Evolutionary conservation across 768 basidiomycete species (phyloP), one percentile per base, ranked within the genome.

Genomic region (Cantharellus anzutake): DNA sequence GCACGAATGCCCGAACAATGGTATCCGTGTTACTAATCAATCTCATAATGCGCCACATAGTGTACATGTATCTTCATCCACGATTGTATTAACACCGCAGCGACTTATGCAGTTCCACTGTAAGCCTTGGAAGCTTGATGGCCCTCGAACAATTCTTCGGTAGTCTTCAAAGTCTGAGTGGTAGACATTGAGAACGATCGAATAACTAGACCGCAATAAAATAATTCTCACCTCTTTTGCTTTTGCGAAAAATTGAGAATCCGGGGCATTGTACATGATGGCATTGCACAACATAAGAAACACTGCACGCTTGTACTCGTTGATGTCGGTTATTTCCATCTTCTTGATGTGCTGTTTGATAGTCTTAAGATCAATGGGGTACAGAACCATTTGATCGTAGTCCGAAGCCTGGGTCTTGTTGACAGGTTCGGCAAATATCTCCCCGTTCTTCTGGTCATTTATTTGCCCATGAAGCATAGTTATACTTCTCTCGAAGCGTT

Each of bases 241-340:
- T 87, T 93, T 94, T 58, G 75, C 76, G 63, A 83, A 81, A n/a
- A 94, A 83, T 67, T 89, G 86, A 14, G 84, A 86, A 3, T 80
- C 81, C 0, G 88, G 85, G 53, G 83, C 74, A 64, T 98, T 98
- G 69, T 91, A 98, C 86, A 97, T 90, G 81, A 94, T 84, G 3
- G 94, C 88, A 69, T 98, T 97, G 4, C 90, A 86, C 70, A 96
- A 94, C 84, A 97, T 94, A 63, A 96, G 74, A 67, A 81, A 84
- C 5, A 93, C 79, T 65, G 96, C 94, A 63, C 90, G 76, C 67
- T 93, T 86, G 66, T 84, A 96, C 67, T 97, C 91, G 40, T 84
- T 75, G 1, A 88, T 86, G 64, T 79, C 89, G 3, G 78, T 73
- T 53, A 96, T 90, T 2, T 78, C 63, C 0, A 90, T 90, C 65